Evolutionary conservation across 2,329 filamentous ascomycete species (phyloP).

Genomic region (Penicillium rolfsii): DNA sequence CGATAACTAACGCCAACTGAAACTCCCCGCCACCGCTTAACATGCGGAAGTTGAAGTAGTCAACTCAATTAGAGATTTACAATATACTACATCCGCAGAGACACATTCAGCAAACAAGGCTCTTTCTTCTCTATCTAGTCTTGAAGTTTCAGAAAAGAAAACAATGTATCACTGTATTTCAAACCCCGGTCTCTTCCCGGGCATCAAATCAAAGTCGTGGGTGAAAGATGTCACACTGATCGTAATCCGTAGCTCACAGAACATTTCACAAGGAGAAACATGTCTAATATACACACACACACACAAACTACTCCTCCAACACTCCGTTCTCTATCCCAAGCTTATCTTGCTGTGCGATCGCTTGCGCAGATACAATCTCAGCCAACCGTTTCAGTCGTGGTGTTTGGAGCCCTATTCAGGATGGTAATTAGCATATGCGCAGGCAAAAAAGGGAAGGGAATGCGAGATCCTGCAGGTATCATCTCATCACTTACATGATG

Average conservation of each 20-base stretch:
- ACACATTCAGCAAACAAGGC: too few species aligned
- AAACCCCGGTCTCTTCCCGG: conserved; percentile 23
- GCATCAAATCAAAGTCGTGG: conserved; percentile 21
- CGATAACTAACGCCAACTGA: neutral
- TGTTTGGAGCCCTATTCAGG: conserved; percentile 80
- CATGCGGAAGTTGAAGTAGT: neutral
- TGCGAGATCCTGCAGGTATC: neutral
- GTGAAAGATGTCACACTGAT: conserved; percentile 28
- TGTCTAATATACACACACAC: conserved; percentile 35
- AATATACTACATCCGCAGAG: neutral
- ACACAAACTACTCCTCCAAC: conserved; percentile 31
- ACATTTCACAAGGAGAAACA: conserved; percentile 25
- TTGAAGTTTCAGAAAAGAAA: conserved; percentile 2
- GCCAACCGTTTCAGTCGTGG: conserved; percentile 91
- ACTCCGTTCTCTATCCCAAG: conserved; percentile 55
- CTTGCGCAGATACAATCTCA: conserved; percentile 97
- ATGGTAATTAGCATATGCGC: conserved; percentile 16
- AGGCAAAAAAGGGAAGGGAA: neutral
- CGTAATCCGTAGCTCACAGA: conserved; percentile 34
- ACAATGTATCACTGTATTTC: conserved; percentile 33
- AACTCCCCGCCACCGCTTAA: conserved; percentile 12
- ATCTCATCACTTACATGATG: conserved; percentile 74
- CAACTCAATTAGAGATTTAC: neutral
- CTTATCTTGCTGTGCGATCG: conserved; percentile 92
- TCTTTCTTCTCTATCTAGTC: neutral